Evolutionary conservation across 2,329 filamentous ascomycete species (phyloP), one percentile per base, ranked within the genome.

Genomic region (Cercospora nicotianae): DNA sequence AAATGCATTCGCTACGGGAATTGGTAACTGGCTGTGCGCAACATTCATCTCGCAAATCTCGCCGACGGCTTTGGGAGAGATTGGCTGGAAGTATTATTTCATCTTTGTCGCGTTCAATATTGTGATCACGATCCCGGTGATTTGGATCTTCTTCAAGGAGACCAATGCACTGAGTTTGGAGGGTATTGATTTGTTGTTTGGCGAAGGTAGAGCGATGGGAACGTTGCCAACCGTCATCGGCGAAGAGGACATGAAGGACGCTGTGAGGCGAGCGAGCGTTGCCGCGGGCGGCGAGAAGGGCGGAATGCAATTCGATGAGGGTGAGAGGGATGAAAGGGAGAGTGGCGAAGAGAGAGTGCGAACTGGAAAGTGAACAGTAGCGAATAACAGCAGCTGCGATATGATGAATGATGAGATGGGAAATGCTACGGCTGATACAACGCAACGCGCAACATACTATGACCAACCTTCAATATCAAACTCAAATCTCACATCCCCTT

Each of bases 1-100:
- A 2, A 85, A 83, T 58, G 85, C 86, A 4, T 87, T 88, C 69
- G 85, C 86, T 0, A 87, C 86, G 0, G 85, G 82, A 59, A 80
- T 88, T 55, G 86, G 86, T 1, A 88, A 87, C 71, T 88, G 86
- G 86, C 79, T 86, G 3, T 84, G 88, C 16, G 83, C 84, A 31
- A 87, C 87, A 0, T 80, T 89, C 30, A 89, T 86, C 81, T 83
- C 83, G 7, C 87, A 89, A 72, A 83, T 88, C 3, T 85, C 82
- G 87, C 76, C 75, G 1, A 72, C 76, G 9, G 71, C 76, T 1
- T 66, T 77, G 13, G 62, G 63, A 12, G 65, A 73, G 18, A 74
- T 76, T 58, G 67, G 69, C 1, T 76, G 72, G 71, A 72, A 73
- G 64, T 75, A 68, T 20, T 75, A 74, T 55, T 75, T 77, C 13